Percentiles rank a stretch among this genome's conserved stretches.
Evolutionary conservation across 1,284 basidiomycete genomes (phyloP).

Genomic region (Cystobasidium slooffiae): DNA sequence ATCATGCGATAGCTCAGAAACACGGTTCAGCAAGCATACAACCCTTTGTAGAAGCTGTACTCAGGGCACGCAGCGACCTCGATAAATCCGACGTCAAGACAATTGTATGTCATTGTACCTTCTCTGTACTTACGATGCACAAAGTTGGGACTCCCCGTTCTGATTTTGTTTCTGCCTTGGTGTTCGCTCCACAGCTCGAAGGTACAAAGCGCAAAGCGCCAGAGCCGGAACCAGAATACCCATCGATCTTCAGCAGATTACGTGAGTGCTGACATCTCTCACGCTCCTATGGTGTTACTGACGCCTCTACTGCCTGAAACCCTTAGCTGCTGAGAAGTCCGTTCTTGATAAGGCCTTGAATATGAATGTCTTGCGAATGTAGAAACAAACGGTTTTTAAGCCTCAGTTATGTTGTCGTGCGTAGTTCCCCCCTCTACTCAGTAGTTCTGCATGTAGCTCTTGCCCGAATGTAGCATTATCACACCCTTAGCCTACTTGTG

Average conservation of each 20-base stretch:
- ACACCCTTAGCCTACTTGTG: too few species aligned
- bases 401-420: background rate
- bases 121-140: background rate
- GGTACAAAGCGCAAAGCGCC: conserved; percentile 44
- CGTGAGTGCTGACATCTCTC: conserved; percentile 29
- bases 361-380: conserved; percentile 17
- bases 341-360: conserved; percentile 7
- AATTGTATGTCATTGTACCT: conserved; percentile 26
- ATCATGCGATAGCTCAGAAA: conserved; percentile 82
- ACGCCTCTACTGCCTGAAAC: background rate
- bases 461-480: too few species aligned
- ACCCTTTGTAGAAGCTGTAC: conserved; percentile 83
- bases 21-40: conserved; percentile 81
- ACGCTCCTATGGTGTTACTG: background rate
- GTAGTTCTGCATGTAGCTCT: background rate
- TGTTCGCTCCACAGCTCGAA: conserved; percentile 32
- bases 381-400: background rate
- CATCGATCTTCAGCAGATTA: conserved; percentile 49
- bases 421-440: background rate
- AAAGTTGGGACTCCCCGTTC: background rate
- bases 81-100: conserved; percentile 64
- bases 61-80: conserved; percentile 87
- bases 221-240: conserved; percentile 47
- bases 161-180: conserved; percentile 1
- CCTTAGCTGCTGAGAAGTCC: conserved; percentile 20